Conservation (phyloP, 192 early-diverging fungal genomes). For the Thamnidium elegans region DNA sequence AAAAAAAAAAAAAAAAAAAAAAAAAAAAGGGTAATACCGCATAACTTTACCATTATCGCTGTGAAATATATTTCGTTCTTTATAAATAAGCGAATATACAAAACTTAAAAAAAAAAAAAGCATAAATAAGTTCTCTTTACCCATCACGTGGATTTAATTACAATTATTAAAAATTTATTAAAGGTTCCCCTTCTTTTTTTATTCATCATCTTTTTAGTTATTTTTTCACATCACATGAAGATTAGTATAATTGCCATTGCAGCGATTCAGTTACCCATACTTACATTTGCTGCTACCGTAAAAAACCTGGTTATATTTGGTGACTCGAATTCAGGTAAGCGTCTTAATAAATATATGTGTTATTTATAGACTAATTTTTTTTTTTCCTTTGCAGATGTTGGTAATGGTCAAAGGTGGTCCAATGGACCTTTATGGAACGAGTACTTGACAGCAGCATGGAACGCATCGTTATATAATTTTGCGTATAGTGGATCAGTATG, state of each 20-base stretch:
- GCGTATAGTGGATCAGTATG: constrained; percentile 36
- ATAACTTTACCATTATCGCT: too few relatives aligned
- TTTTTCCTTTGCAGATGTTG: constrained; percentile 16
- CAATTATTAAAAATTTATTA: too few relatives aligned
- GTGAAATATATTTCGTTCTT: too few relatives aligned
- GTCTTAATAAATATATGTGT: too few relatives aligned
- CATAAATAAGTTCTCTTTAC: neutral
- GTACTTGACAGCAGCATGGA: constrained; percentile 32
- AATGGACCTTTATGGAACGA: constrained; percentile 37
- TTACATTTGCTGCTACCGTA: constrained; percentile 9
- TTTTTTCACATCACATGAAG: constrained; percentile 6
- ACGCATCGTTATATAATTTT: constrained; percentile 28
- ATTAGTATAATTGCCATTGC: constrained; percentile 1
- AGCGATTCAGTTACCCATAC: neutral
- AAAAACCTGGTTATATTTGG: constrained; percentile 40
- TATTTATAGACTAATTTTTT: too few relatives aligned
- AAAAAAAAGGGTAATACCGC: too few relatives aligned
- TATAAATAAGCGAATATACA: too few relatives aligned
- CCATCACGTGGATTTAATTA: too few relatives aligned
- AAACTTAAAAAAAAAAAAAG: neutral
- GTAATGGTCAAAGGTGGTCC: constrained; percentile 23
- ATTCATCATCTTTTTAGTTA: constrained; percentile 4
- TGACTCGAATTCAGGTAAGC: constrained; percentile 40
- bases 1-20: too few relatives aligned
- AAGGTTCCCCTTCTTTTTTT: constrained; percentile 1